phyloP scores from a whole-genome alignment of 2,329 filamentous ascomycete genomes.

The Verticillium alfalfae region DNA sequence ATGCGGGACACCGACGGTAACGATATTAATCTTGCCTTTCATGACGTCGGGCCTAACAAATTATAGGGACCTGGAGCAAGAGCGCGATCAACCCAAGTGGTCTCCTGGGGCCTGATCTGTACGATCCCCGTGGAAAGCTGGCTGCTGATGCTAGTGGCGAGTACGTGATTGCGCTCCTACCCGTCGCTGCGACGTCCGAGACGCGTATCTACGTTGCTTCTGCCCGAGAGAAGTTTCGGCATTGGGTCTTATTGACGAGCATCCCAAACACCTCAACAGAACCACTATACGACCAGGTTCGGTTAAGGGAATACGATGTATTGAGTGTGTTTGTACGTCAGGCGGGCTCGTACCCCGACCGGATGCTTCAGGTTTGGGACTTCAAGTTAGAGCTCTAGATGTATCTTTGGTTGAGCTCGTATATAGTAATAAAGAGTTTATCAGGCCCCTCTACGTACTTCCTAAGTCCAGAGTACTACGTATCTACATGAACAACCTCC shows the following conservation, averaged over 20 bases:
- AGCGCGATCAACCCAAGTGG: conserved; percentile 6
- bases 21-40: no score
- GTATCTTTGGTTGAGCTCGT: no score
- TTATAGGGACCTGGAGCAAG: conserved; percentile 6
- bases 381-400: neutral
- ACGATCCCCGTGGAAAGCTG: conserved; percentile 12
- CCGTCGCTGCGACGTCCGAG: conserved; percentile 6
- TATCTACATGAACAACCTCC: no score
- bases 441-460: no score
- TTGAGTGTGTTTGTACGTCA: conserved; percentile 6
- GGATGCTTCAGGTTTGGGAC: conserved; percentile 9
- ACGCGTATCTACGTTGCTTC: conserved; percentile 9
- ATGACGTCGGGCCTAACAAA: neutral
- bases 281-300: conserved; percentile 9
- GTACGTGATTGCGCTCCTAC: conserved; percentile 10
- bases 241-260: conserved; percentile 6
- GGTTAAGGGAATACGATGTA: conserved; percentile 1
- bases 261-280: conserved; percentile 7
- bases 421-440: no score
- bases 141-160: conserved; percentile 8
- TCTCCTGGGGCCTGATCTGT: conserved; percentile 7
- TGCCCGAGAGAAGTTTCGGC: neutral
- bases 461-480: no score
- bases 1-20: conserved; percentile 5
- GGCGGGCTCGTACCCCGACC: conserved; percentile 4